Evolutionary conservation across 768 basidiomycete species (phyloP), one percentile per base, ranked within the genome.

Genomic region (Russula emetica): DNA sequence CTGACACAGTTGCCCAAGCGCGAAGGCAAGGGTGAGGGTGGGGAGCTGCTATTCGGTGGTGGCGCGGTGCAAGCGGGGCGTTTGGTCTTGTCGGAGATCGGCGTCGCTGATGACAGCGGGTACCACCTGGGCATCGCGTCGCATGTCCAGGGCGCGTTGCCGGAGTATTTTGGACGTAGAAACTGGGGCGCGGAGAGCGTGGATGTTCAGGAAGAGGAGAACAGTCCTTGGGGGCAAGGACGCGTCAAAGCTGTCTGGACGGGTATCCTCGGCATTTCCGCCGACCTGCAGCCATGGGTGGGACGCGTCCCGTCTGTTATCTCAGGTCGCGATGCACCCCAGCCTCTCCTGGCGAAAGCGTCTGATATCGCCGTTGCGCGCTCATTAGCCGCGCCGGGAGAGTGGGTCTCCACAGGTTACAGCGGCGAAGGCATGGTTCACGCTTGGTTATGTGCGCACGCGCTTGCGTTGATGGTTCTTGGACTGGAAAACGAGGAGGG

Each of bases 381-480:
- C 30, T 3, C 65, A 22, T 55, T 40, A 14, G 71, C 72, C 2
- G 75, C 78, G 2, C 61, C 85, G 0, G 87, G 86, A 20, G 88
- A 90, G 71, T 89, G 88, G 88, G 78, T 89, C 18, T 76, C 83
- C 18, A 87, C 85, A 14, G 88, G 86, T 5, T 90, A 85, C 70
- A 78, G 80, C 0, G 88, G 88, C 0, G 88, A 90, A 67, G 88
- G 88, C 1, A 88, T 88, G 87, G 82, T 82, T 4, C 82, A 87
- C 66, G 86, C 84, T 0, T 88, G 86, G 85, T 70, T 85, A 71
- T 79, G 83, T 61, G 81, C 83, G 5, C 78, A 79, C 60, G 84
- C 83, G 9, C 71, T 87, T 22, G 86, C 84, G 13, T 67, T 75
- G 58, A 86, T 87, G 86, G 75, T 90, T 5, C 72, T 85, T 5